Evolutionary conservation across 345 rosid genomes (phyloP).

Genomic region (Brassica rapa): DNA sequence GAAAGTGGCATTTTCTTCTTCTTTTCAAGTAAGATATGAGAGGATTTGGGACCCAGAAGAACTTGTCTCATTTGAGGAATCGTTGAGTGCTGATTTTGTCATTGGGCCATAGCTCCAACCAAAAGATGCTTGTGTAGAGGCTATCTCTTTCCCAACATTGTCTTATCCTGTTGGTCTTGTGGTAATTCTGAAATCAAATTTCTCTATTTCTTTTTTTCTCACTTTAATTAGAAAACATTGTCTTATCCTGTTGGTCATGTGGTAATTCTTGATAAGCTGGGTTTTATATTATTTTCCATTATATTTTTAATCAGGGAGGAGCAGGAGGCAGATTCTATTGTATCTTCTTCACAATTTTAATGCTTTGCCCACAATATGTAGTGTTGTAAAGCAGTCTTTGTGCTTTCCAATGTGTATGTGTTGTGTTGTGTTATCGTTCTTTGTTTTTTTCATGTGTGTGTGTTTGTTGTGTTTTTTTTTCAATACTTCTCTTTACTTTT

Average conservation of each 20-base stretch:
- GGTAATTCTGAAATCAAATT: background rate
- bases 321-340: slow-evolving; percentile 21
- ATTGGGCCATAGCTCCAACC: slow-evolving; percentile 29
- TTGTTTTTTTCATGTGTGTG: background rate
- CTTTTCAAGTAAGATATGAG: slow-evolving; percentile 23
- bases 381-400: slow-evolving; percentile 36
- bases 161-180: slow-evolving; percentile 19
- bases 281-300: slow-evolving; percentile 13
- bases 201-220: slow-evolving; percentile 27
- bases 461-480: slow-evolving; percentile 11
- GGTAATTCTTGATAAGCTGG: slow-evolving; percentile 32
- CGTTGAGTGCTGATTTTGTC: slow-evolving; percentile 31
- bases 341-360: slow-evolving; percentile 27
- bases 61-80: slow-evolving; percentile 34
- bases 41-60: slow-evolving; percentile 33
- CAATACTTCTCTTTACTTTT: background rate
- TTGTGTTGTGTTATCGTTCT: background rate
- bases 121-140: slow-evolving; percentile 41
- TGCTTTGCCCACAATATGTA: slow-evolving; percentile 29
- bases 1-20: slow-evolving; percentile 9
- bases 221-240: slow-evolving; percentile 18
- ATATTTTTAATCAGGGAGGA: background rate
- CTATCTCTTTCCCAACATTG: slow-evolving; percentile 23
- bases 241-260: slow-evolving; percentile 14
- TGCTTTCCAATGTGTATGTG: slow-evolving; percentile 2